Percentiles rank a stretch among this genome's conserved stretches.
phyloP scores from a whole-genome alignment of 306 rosid species.

The Abrus precatorius region DNA sequence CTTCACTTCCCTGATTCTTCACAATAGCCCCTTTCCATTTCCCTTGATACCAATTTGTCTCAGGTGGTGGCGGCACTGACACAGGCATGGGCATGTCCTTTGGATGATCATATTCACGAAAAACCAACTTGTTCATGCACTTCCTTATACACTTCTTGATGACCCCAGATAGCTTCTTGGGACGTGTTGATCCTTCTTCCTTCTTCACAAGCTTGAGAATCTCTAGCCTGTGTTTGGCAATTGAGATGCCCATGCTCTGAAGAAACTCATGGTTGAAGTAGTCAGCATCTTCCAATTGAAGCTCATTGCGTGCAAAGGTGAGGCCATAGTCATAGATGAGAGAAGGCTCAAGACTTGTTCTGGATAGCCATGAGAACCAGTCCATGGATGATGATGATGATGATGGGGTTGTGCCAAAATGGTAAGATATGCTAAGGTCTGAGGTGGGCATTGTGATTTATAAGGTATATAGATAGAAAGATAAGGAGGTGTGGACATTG shows the following conservation, averaged over 20 bases:
- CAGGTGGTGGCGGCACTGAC: slow-evolving; percentile 34
- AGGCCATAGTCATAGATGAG: slow-evolving; percentile 80
- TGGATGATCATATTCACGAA: slow-evolving; percentile 35
- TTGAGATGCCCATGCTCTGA: slow-evolving; percentile 85
- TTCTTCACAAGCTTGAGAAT: slow-evolving; percentile 83
- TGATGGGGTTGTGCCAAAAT: slow-evolving; percentile 29
- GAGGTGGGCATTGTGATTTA: slow-evolving; percentile 42
- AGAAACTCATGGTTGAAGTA: slow-evolving; percentile 88
- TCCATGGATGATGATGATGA: slow-evolving; percentile 63
- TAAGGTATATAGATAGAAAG: slow-evolving; percentile 40
- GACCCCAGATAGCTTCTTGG: slow-evolving; percentile 54
- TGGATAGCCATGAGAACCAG: slow-evolving; percentile 97
- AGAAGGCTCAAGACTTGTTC: slow-evolving; percentile 72
- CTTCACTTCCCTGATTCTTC: slow-evolving; percentile 51
- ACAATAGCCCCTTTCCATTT: slow-evolving; percentile 57
- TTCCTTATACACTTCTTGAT: slow-evolving; percentile 64
- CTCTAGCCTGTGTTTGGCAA: slow-evolving; percentile 92
- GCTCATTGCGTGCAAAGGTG: slow-evolving; percentile 73
- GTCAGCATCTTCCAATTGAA: slow-evolving; percentile 64
- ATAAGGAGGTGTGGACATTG: slow-evolving; percentile 45
- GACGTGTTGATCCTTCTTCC: slow-evolving; percentile 38
- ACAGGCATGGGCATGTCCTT: slow-evolving; percentile 18
- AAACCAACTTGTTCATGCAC: slow-evolving; percentile 58
- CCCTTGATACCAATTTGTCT: slow-evolving; percentile 48
- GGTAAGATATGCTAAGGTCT: slow-evolving; percentile 36